Evolutionary conservation across 2,329 filamentous ascomycete species (phyloP).

Genomic region (Cytospora paraplurivora): DNA sequence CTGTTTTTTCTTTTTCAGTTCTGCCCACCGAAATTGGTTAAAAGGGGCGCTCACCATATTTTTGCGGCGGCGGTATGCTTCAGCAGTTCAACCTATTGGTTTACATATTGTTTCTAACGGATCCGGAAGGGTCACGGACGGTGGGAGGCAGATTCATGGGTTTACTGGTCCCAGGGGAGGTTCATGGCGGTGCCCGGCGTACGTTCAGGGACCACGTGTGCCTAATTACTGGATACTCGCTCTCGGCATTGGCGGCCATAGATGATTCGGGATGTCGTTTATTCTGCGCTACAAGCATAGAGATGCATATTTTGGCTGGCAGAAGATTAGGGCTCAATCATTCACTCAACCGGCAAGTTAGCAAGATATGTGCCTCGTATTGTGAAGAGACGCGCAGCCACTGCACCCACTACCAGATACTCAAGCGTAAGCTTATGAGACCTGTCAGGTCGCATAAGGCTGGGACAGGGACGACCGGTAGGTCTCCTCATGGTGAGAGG

Average conservation of each 20-base stretch:
- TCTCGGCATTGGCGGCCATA: constrained; percentile 10
- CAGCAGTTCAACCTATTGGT: background rate
- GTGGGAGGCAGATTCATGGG: background rate
- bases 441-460: constrained; percentile 25
- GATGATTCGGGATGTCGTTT: constrained; percentile 15
- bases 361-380: constrained; percentile 25
- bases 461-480: constrained; percentile 4
- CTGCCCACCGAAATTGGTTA: constrained; percentile 4
- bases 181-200: constrained; percentile 15
- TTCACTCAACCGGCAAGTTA: background rate
- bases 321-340: constrained; percentile 26
- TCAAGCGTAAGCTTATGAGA: constrained; percentile 17
- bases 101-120: background rate
- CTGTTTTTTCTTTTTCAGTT: constrained; percentile 5
- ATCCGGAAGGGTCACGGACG: background rate
- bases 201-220: constrained; percentile 16
- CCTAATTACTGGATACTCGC: constrained; percentile 6
- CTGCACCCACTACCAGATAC: background rate
- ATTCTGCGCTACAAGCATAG: constrained; percentile 24
- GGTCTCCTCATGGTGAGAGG: constrained; percentile 3
- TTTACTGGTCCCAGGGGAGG: background rate
- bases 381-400: constrained; percentile 17
- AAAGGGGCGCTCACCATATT: constrained; percentile 16
- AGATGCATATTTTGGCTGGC: constrained; percentile 25
- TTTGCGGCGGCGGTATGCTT: background rate